Evolutionary conservation across 2,329 filamentous ascomycete species (phyloP).

Genomic region (Alternaria metachromatica): DNA sequence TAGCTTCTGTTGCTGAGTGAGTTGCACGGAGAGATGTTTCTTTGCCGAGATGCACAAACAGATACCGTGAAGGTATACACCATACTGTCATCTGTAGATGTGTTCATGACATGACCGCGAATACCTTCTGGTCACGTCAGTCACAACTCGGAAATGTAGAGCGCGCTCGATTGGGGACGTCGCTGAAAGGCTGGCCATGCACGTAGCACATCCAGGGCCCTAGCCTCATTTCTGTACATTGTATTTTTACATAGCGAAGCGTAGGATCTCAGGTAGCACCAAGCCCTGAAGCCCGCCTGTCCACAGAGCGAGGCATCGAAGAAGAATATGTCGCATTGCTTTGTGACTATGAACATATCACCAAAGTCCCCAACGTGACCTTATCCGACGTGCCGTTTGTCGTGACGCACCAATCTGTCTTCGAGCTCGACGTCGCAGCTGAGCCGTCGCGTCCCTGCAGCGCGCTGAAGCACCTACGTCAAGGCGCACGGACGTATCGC

Average conservation of each 20-base stretch:
- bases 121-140: not conserved
- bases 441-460: not conserved
- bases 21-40: not conserved
- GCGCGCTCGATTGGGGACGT: not conserved
- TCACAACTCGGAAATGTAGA: not conserved
- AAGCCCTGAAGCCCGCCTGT: not conserved
- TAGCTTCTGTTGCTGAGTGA: not conserved
- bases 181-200: not conserved
- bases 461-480: not conserved
- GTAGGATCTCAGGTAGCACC: not conserved
- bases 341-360: not conserved
- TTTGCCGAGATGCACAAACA: not conserved
- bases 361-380: not conserved
- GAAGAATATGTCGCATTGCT: not conserved
- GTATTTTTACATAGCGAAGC: slow-evolving; percentile 5
- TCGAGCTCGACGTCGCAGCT: not conserved
- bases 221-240: not conserved
- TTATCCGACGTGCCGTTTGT: not conserved
- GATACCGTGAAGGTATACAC: not conserved
- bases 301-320: not conserved
- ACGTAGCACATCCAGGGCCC: not conserved
- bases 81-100: not conserved
- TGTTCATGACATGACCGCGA: not conserved
- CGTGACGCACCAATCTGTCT: not conserved
- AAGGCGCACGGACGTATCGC: slow-evolving; percentile 13